These are phyloP conservation scores for Coniophora puteana DNA, from an alignment of 1,284 basidiomycete genomes.

Conservation along the genomic window DNA sequence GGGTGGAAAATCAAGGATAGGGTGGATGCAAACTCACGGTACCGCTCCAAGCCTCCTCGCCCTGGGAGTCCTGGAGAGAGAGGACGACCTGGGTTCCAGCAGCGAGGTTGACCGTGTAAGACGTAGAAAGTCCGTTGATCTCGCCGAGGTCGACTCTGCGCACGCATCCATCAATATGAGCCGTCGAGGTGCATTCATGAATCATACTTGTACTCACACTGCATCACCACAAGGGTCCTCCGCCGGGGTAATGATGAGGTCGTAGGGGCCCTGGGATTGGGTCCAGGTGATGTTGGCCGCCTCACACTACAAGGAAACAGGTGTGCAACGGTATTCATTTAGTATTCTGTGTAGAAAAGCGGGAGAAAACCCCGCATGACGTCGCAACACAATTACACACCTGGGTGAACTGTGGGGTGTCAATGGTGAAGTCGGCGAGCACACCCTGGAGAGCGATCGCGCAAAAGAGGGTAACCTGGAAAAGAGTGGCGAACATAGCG, in stretches of 20 bases:
- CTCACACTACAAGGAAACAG: conserved; percentile 60
- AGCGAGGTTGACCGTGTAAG: conserved; percentile 45
- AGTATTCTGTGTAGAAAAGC: conserved; percentile 5
- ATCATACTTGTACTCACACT: conserved; percentile 47
- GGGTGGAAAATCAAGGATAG: conserved; percentile 1
- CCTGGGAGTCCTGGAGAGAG: conserved; percentile 50
- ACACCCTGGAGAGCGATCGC: conserved; percentile 48
- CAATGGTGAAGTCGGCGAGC: conserved; percentile 50
- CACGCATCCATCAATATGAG: conserved; percentile 18
- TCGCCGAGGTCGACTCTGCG: conserved; percentile 56
- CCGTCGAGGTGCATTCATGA: conserved; percentile 3
- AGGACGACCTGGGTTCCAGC: conserved; percentile 48
- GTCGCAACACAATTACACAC: conserved; percentile 30
- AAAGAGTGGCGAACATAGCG: conserved; percentile 73
- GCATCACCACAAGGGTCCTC: conserved; percentile 53
- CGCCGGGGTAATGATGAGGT: conserved; percentile 51
- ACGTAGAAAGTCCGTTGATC: conserved; percentile 38
- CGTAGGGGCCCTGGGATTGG: conserved; percentile 46
- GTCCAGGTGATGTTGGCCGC: conserved; percentile 51
- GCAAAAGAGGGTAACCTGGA: conserved; percentile 66
- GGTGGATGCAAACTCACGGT: conserved; percentile 35
- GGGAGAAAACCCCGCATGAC: neutral
- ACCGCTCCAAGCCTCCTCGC: conserved; percentile 63
- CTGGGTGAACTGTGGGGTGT: conserved; percentile 49
- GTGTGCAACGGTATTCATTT: conserved; percentile 2